phyloP scores from a whole-genome alignment of 768 basidiomycete species.

The Trichaptum fuscoviolaceum region DNA sequence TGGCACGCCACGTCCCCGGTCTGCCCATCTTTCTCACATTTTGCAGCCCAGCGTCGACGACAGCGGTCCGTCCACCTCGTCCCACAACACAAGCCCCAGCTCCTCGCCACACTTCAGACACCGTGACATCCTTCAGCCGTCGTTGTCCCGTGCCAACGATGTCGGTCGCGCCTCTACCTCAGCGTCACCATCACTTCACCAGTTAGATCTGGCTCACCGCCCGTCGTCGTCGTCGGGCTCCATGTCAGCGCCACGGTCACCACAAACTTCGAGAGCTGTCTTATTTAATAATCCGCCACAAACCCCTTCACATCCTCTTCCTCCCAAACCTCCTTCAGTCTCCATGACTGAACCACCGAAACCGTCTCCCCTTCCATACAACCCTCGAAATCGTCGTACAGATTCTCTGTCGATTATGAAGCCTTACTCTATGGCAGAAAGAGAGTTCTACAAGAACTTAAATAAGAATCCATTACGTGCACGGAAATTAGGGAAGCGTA shows the following conservation, averaged over 20 bases:
- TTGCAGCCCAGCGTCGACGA: conserved; percentile 27
- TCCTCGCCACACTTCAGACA: not conserved
- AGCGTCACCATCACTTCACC: conserved; percentile 12
- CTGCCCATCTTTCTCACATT: conserved; percentile 35
- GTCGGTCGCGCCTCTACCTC: conserved; percentile 11
- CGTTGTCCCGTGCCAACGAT: conserved; percentile 27
- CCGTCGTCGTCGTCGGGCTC: not conserved
- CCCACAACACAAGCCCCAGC: conserved; percentile 18
- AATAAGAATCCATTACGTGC: conserved; percentile 43
- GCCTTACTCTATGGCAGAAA: conserved; percentile 60
- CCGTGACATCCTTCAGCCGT: conserved; percentile 29
- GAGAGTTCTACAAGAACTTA: conserved; percentile 51
- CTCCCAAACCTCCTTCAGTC: not conserved
- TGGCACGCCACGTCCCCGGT: conserved; percentile 36
- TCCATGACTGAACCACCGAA: conserved; percentile 12
- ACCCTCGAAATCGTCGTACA: conserved; percentile 55
- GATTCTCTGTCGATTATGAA: conserved; percentile 56
- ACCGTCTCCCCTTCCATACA: conserved; percentile 50
- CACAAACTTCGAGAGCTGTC: not conserved
- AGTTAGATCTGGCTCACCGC: not conserved
- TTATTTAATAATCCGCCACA: not conserved
- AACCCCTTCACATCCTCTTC: not conserved
- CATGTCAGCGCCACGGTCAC: not conserved
- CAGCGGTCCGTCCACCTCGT: conserved; percentile 22
- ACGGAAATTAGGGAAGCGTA: conserved; percentile 47